Base-by-base conservation (phyloP, 1,284 basidiomycete species). In the Coniophora puteana region DNA sequence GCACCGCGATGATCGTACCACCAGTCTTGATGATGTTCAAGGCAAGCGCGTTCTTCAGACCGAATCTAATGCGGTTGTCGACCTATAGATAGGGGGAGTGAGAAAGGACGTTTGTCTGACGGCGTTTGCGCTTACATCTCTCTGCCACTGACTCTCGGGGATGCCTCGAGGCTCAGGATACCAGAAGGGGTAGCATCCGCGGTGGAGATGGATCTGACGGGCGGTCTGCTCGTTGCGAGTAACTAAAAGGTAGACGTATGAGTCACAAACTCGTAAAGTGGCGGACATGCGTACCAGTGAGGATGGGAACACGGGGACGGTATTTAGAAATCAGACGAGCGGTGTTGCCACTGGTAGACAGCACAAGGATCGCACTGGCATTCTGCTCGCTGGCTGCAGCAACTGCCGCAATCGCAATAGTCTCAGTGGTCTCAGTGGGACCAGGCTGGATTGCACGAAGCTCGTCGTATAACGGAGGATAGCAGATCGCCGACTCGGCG, bases 281-380 rank as follows among this genome's bases (percentile, higher is more conserved):
- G 36, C 33, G 26, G 50, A n/a, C 7, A 14, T 36, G 58, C 78
- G 42, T 57, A 91, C 89, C 87, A 48, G 89, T 92, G 68, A 97
- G 86, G 67, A 99, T 98, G 40, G 96, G 96, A 51, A 93, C 89
- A 47, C 76, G 70, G 28, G 96, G 96, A 50, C 93, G 81, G 72
- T 97, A 99, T 74, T 99, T 99, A 67, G 93, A 94, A 57, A 99
- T 78, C 50, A 99, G 76, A 51, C 96, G 90, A 24, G 96, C 93
- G 45, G 95, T 97, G 69, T 93, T 91, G 51, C 96, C 96, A 51
- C 89, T 92, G 31, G 96, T 99, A 29, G 95, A 97, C 54, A 99
- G 78, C 47, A 99, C 94, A 47, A 99, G 76, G 62, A 99, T 97
- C 14, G 92, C 94, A 55, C 85, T 83, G 29, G 93, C 94, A 54